These are phyloP conservation scores for Clavariopsis aquatica DNA, from an alignment of 495 filamentous ascomycete species.

Conservation along the genomic window DNA sequence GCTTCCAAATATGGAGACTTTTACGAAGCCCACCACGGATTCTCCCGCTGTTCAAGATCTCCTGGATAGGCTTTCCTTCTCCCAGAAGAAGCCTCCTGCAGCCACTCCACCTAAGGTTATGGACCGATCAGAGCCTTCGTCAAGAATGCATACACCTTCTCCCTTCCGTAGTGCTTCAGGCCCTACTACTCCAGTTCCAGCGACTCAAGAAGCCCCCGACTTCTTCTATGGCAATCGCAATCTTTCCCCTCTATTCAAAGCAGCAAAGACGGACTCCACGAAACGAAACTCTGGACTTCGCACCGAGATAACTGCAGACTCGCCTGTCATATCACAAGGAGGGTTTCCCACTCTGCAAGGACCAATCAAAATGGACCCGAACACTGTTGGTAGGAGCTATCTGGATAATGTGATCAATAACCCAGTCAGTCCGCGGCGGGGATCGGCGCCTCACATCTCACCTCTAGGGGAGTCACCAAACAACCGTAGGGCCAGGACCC, in stretches of 20 bases:
- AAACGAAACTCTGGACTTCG: conserved; percentile 35
- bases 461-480: conserved; percentile 12
- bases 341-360: conserved; percentile 11
- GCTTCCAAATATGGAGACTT: conserved; percentile 17
- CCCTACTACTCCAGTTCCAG: conserved; percentile 38
- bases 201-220: conserved; percentile 15
- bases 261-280: conserved; percentile 33
- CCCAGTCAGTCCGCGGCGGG: conserved; percentile 19
- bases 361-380: conserved; percentile 10
- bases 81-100: conserved; percentile 7
- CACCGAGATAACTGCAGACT: conserved; percentile 29
- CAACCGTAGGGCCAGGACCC: conserved; percentile 3
- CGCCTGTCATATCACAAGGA: conserved; percentile 17
- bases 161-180: conserved; percentile 33
- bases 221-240: conserved; percentile 47
- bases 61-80: conserved; percentile 13
- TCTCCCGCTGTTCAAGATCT: conserved; percentile 23
- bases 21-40: conserved; percentile 10
- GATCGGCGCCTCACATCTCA: conserved; percentile 21
- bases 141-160: conserved; percentile 31
- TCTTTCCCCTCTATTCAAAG: conserved; percentile 46
- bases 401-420: not conserved
- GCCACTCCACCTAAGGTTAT: conserved; percentile 14
- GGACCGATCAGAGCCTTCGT: conserved; percentile 30
- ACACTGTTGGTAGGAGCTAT: conserved; percentile 10